Evolutionary conservation across 2,329 filamentous ascomycete species (phyloP).

Genomic region (Xylariaceae sp.): DNA sequence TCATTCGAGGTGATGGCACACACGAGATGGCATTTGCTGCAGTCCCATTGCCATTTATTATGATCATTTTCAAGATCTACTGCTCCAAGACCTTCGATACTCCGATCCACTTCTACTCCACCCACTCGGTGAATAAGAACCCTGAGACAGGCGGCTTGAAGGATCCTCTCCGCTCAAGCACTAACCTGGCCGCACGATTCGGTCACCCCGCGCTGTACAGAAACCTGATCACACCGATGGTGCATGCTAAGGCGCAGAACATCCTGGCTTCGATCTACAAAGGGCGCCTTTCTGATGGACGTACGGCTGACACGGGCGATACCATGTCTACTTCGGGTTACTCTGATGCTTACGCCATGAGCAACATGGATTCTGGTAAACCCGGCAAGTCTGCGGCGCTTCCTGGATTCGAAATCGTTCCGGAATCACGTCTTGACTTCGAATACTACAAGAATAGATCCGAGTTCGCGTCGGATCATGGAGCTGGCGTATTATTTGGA

Average conservation of each 20-base stretch:
- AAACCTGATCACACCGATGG: conserved; percentile 23
- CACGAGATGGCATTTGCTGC: conserved; percentile 64
- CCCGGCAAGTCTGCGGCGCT: conserved; percentile 48
- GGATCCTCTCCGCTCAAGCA: conserved; percentile 56
- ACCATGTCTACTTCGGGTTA: conserved; percentile 65
- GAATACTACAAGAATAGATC: conserved; percentile 86
- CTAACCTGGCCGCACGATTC: conserved; percentile 70
- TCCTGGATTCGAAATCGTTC: conserved; percentile 85
- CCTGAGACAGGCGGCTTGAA: conserved; percentile 48
- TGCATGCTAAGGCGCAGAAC: conserved; percentile 73
- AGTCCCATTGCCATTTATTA: conserved; percentile 72
- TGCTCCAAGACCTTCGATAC: conserved; percentile 74
- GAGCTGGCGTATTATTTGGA: conserved; percentile 70
- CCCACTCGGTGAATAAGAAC: conserved; percentile 52
- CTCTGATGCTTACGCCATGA: conserved; percentile 77
- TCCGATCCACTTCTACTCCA: conserved; percentile 77
- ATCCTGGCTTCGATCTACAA: conserved; percentile 82
- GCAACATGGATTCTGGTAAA: conserved; percentile 65
- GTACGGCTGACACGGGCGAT: conserved; percentile 56
- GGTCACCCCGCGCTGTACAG: conserved; percentile 60
- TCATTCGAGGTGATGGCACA: conserved; percentile 62
- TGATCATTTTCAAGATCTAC: conserved; percentile 83
- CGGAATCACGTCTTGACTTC: conserved; percentile 83
- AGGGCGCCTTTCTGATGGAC: conserved; percentile 70
- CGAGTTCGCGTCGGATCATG: conserved; percentile 84